phyloP scores from a whole-genome alignment of 2,329 filamentous ascomycete species.

The Colletotrichum costaricense region DNA sequence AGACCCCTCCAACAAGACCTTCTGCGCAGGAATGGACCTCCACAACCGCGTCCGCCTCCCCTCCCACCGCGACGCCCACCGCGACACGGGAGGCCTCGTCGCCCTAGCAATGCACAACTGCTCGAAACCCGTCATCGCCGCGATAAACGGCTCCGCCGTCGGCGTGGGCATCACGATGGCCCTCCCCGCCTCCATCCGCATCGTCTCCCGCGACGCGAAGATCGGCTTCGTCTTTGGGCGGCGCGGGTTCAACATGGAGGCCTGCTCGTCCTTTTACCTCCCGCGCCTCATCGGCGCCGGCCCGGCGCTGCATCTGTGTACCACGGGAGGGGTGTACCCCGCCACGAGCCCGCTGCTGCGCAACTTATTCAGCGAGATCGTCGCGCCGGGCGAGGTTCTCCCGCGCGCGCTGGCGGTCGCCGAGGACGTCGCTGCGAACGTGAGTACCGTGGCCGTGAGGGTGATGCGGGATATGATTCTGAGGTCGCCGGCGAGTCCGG shows the following conservation, averaged over 20 bases:
- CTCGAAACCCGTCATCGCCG: constrained; percentile 68
- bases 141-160: constrained; percentile 69
- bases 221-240: constrained; percentile 81
- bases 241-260: constrained; percentile 78
- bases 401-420: constrained; percentile 74
- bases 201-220: constrained; percentile 69
- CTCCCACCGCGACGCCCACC: constrained; percentile 47
- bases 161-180: constrained; percentile 73
- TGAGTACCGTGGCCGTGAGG: constrained; percentile 71
- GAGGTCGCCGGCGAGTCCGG: constrained; percentile 63
- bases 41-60: constrained; percentile 45
- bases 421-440: constrained; percentile 73
- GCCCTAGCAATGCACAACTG: constrained; percentile 67
- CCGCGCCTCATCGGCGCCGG: constrained; percentile 75
- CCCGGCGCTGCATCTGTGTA: constrained; percentile 72
- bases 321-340: constrained; percentile 73
- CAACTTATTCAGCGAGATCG: constrained; percentile 74
- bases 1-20: constrained; percentile 60
- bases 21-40: constrained; percentile 70
- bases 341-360: constrained; percentile 62
- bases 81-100: constrained; percentile 64
- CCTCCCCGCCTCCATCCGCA: constrained; percentile 62
- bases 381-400: constrained; percentile 71
- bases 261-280: constrained; percentile 77
- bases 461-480: constrained; percentile 81